Evolutionary conservation across 805 yeast species (phyloP), one percentile per base, ranked within the genome.

Genomic region (Ogataea populi-albae): DNA sequence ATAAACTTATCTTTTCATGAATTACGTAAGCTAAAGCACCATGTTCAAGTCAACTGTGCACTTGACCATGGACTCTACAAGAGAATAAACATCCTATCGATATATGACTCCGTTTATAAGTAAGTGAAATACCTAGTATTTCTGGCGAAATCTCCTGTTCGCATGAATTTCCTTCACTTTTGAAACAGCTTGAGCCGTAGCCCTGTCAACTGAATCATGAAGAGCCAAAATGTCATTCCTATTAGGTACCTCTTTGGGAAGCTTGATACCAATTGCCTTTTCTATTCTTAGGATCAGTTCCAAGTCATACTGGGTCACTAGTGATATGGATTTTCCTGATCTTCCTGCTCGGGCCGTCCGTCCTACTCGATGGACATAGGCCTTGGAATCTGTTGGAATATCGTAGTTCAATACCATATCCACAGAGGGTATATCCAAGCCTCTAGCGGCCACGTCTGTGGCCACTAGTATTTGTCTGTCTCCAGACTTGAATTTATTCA

Each of bases 331-430:
- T 57, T 81, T 84, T 32, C 96, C 96, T 0, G 91, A 77, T 49
- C 88, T 74, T 14, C 96, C 95, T 1, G 95, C 95, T 61, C 96
- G 81, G 2, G 97, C 96, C 9, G 98, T 91, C 77, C 98, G 86
- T 67, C 98, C 98, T 8, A 91, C 95, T 61, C 98, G 72, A 64
- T 93, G 98, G 35, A 93, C 88, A 52, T 86, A 93, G 45, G 93
- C 96, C 54, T 93, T 96, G 3, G 98, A 86, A 55, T 93, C 97
- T 0, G 93, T 88, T 4, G 98, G 98, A 17, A 93, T 77, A 54
- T 93, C 98, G 54, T 76, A 93, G 57, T 93, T 93, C 17, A 93
- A 65, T 17, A 93, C 98, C 49, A 93, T 68, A 54, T 81, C 91
- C 3, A 93, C 98, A 6, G 78, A 71, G 8, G 98, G 98, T 38